phyloP scores from a whole-genome alignment of 345 rosid genomes.

The Syzygium oleosum region DNA sequence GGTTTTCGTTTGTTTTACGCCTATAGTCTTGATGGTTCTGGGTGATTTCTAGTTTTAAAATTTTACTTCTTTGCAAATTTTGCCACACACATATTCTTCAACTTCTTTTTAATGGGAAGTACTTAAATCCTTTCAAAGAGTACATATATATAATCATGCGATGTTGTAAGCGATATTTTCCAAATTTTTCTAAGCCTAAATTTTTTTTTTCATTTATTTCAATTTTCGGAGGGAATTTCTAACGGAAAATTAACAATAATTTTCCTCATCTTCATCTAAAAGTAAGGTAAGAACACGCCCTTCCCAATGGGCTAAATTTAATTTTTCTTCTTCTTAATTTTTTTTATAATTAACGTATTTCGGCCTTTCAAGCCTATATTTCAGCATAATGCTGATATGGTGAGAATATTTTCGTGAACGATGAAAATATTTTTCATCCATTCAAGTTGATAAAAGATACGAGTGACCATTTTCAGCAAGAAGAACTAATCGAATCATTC shows the following conservation, averaged over 20 bases:
- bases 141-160: neutral
- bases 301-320: too few relatives aligned
- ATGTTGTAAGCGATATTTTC: neutral
- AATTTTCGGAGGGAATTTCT: rapidly evolving
- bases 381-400: too few relatives aligned
- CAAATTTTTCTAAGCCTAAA: neutral
- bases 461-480: too few relatives aligned
- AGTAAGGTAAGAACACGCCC: neutral
- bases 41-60: neutral
- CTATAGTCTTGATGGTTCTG: neutral
- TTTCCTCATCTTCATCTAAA: neutral
- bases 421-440: too few relatives aligned
- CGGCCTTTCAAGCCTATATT: too few relatives aligned
- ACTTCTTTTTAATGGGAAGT: neutral
- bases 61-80: neutral
- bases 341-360: too few relatives aligned
- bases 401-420: rapidly evolving
- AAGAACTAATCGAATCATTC: too few relatives aligned
- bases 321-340: too few relatives aligned
- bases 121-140: neutral
- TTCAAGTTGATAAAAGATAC: too few relatives aligned
- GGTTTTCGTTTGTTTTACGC: neutral
- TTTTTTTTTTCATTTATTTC: neutral
- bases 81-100: neutral
- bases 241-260: neutral